Base-by-base conservation (phyloP, 1,139 yeast genomes). In the Blastobotrys illinoisensis region DNA sequence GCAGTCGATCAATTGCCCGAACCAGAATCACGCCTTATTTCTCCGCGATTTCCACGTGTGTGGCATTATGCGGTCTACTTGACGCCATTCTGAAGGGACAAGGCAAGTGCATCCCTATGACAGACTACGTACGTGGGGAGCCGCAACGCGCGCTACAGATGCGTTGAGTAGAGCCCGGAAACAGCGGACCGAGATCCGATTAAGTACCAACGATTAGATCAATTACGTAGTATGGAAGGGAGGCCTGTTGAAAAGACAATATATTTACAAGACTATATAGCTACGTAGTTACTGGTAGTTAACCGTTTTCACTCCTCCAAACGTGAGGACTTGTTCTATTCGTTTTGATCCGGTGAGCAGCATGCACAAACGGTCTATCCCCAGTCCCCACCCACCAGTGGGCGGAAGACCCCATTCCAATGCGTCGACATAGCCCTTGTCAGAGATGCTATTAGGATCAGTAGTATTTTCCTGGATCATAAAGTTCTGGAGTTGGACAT, bases 351-450 rank as follows among this genome's bases (percentile, higher is more conserved):
- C 84, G 5, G 86, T 78, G 51, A 91, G 73, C 23, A 88, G 71
- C 98, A 93, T 90, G 48, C 86, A 84, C 43, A 93, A 71, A 52
- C 99, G 71, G 66, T 95, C 99, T 21, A 95, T 78, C 0, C 99
- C 99, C 59, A 95, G 74, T 0, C 99, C 99, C 89, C 97, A 88
- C 0, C 99, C 99, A 1, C 97, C 98, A 1, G 97, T 91, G 0
- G 99, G 99, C 3, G 99, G 97, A 70, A 95, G 78, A 1, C 97
- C 98, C 78, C 86, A 88, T 65, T 89, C 93, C 88, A 95, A 82
- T 13, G 85, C 81, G 47, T 80, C 76, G 1, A 89, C 80, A 66
- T 83, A 93, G 48, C 77, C 76, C 67, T 81, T 75, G 69, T 93
- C 99, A 0, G 96, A 88, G 0, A 86, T 69, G 24, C 83, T 72